Evolutionary conservation across 1,139 yeast genomes (phyloP).

Genomic region (Suhomyces terraborum): DNA sequence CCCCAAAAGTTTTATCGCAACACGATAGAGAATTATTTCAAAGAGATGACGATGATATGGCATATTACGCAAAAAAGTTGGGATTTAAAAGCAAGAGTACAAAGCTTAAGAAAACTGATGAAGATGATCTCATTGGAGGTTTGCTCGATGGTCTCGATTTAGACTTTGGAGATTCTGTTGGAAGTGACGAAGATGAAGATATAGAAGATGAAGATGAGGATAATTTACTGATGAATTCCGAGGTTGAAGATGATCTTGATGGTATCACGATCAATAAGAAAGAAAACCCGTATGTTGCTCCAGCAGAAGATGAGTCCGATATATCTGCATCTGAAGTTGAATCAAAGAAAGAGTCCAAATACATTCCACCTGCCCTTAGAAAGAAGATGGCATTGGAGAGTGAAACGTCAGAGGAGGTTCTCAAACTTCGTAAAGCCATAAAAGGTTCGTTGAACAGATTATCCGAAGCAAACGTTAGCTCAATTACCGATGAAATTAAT

Average conservation of each 20-base stretch:
- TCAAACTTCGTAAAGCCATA: slow-evolving; percentile 57
- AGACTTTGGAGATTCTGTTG: slow-evolving; percentile 36
- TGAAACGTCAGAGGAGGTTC: slow-evolving; percentile 47
- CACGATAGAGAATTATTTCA: slow-evolving; percentile 48
- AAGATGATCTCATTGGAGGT: slow-evolving; percentile 72
- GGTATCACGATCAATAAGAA: slow-evolving; percentile 28
- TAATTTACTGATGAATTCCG: slow-evolving; percentile 21
- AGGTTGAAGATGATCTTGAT: slow-evolving; percentile 15
- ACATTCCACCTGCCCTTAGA: slow-evolving; percentile 85
- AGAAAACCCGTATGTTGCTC: slow-evolving; percentile 90
- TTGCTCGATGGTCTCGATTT: slow-evolving; percentile 77
- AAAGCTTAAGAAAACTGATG: slow-evolving; percentile 51
- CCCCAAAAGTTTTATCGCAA: slow-evolving; percentile 27
- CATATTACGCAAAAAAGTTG: slow-evolving; percentile 78
- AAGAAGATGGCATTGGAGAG: slow-evolving; percentile 48
- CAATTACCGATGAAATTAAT: slow-evolving; percentile 70
- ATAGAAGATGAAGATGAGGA: slow-evolving; percentile 25
- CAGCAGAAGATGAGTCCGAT: slow-evolving; percentile 31
- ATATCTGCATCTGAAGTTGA: slow-evolving; percentile 18
- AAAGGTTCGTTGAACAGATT: slow-evolving; percentile 84
- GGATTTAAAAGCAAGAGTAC: slow-evolving; percentile 60
- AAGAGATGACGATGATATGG: slow-evolving; percentile 77
- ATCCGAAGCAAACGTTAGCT: slow-evolving; percentile 77
- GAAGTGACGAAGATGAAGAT: slow-evolving; percentile 37
- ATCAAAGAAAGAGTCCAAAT: slow-evolving; percentile 36